Evolutionary conservation across 2,329 filamentous ascomycete species (phyloP), one percentile per base, ranked within the genome.

Genomic region (Pseudopyricularia javanii): DNA sequence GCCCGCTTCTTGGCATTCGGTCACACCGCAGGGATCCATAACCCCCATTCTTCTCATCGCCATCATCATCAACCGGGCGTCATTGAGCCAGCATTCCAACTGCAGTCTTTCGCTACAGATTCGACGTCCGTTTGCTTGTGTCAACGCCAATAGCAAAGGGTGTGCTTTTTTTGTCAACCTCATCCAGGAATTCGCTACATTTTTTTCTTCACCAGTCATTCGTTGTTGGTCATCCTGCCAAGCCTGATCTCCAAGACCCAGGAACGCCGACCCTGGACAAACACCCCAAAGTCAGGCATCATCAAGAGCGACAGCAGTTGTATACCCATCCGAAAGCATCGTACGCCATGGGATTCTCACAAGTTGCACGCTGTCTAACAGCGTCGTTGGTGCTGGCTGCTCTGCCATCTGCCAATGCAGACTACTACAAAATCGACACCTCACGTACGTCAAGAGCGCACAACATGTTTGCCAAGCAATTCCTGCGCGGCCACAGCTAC

Each of bases 31-130:
- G n/a, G n/a, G n/a, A n/a, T n/a, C 28, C 5, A 30, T 9, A 30
- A 5, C 28, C 28, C 9, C 9, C 28, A 30, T 30, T 30, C 28
- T 26, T 26, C 20, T 15, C 40, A 11, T 45, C 24, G 15, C 20
- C 28, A 30, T 9, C 28, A 30, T 20, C 40, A 45, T 22, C 40
- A 26, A 3, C 24, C 22, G 14, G 20, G 9, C n/a, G 22, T 45
- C 20, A 6, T 14, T 15, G n/a, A n/a, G n/a, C 35, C 49, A 50
- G 35, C 49, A 50, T 34, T 50, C 49, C 49, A 50, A 50, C 49
- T 50, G 32, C 49, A 50, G 49, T 50, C 49, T 37, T n/a, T 50
- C 49, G 33, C 49, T 50, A 14, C 14, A 37, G 24, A 34, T 22
- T 20, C 17, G 11, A 50, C 30, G 9, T 4, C 12, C 48, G 30